Percentiles rank a stretch among this genome's conserved stretches.
Conservation (phyloP, 1,139 yeast species). For the Geotrichum histeridarum region DNA sequence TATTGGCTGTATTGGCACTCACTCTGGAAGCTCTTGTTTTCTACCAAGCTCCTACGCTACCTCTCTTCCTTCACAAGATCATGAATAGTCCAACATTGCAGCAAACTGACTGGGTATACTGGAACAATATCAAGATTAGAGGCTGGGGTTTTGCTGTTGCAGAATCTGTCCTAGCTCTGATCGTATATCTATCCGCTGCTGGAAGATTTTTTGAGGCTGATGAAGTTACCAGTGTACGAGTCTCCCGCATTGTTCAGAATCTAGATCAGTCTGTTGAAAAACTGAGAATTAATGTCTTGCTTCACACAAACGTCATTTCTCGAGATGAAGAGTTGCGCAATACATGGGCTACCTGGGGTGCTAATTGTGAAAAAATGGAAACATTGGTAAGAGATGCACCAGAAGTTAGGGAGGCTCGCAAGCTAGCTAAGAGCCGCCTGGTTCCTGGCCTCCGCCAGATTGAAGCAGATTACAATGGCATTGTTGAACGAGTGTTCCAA, state of each 20-base stretch:
- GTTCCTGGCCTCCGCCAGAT: constrained; percentile 2
- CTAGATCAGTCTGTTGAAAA: constrained; percentile 8
- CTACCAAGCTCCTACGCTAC: constrained; percentile 14
- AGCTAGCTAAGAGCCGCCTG: constrained; percentile 15
- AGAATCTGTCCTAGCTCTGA: constrained; percentile 20
- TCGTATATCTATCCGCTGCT: constrained; percentile 24
- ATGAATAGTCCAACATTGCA: constrained; percentile 13
- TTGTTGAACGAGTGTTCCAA: neutral
- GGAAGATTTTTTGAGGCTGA: constrained; percentile 24
- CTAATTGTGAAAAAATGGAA: neutral
- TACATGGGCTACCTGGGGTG: constrained; percentile 17
- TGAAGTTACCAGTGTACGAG: constrained; percentile 9
- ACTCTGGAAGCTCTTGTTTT: constrained; percentile 9
- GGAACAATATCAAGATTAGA: constrained; percentile 22
- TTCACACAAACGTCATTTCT: constrained; percentile 18
- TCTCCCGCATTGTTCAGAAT: constrained; percentile 3
- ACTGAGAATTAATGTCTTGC: constrained; percentile 13
- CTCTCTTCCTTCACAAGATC: neutral
- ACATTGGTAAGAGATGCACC: constrained; percentile 1
- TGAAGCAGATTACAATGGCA: neutral
- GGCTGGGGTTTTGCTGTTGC: constrained; percentile 20
- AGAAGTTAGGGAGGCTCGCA: constrained; percentile 15
- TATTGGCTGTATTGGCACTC: neutral
- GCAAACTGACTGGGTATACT: constrained; percentile 25
- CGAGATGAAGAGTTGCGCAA: constrained; percentile 9